phyloP scores from a whole-genome alignment of 2,329 filamentous ascomycete species.

The Fusarium drepaniforme region DNA sequence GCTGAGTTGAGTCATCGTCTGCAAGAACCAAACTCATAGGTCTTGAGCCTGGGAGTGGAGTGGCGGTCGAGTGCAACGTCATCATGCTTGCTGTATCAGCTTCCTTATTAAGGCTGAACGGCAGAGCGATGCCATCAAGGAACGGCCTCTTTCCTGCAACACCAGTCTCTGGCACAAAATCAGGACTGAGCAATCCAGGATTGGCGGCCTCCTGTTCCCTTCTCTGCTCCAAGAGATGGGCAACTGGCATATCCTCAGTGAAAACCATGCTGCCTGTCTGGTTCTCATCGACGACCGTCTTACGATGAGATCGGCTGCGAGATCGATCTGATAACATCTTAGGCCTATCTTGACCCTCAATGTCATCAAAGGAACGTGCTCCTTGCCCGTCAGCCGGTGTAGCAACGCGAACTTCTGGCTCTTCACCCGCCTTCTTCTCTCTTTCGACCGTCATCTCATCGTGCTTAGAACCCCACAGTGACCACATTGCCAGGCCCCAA shows the following conservation, averaged over 20 bases:
- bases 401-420: conserved; percentile 47
- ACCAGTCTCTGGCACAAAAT: conserved; percentile 60
- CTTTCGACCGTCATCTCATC: conserved; percentile 79
- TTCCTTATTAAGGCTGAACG: conserved; percentile 76
- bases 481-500: conserved; percentile 86
- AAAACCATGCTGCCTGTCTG: conserved; percentile 54
- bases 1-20: conserved; percentile 27
- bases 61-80: conserved; percentile 66
- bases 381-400: conserved; percentile 57
- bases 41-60: conserved; percentile 45
- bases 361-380: conserved; percentile 56
- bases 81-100: conserved; percentile 78
- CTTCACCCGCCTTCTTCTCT: conserved; percentile 64
- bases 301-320: conserved; percentile 57
- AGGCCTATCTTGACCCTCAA: conserved; percentile 53
- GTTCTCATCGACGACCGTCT: conserved; percentile 64
- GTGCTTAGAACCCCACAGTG: conserved; percentile 88
- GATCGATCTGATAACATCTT: conserved; percentile 37
- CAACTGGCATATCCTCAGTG: conserved; percentile 58
- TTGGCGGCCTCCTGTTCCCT: conserved; percentile 54
- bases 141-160: conserved; percentile 73
- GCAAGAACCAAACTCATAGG: conserved; percentile 47
- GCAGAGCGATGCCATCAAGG: conserved; percentile 77
- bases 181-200: conserved; percentile 58
- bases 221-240: conserved; percentile 57